A percentile compares a stretch with the other conserved stretches of the same genome.
These are phyloP conservation scores for Elsinoe batatas DNA, from an alignment of 2,329 filamentous ascomycete species.

Conservation along the genomic window DNA sequence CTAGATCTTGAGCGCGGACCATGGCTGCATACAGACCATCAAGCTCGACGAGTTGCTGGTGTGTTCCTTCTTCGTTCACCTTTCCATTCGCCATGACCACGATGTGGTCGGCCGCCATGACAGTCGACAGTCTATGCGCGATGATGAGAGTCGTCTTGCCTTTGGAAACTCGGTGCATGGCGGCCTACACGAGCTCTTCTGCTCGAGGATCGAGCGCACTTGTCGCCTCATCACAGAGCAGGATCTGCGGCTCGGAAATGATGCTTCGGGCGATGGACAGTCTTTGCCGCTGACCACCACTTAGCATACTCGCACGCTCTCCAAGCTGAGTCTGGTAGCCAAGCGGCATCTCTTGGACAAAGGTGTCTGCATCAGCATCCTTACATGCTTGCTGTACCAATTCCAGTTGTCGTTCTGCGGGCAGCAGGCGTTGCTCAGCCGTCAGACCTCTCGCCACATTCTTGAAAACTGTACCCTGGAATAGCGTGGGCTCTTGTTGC, in stretches of 20 bases:
- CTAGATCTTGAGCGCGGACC: slow-evolving; percentile 41
- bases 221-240: slow-evolving; percentile 31
- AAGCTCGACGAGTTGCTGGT: slow-evolving; percentile 29
- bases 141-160: slow-evolving; percentile 31
- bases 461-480: slow-evolving; percentile 27
- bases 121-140: slow-evolving; percentile 37
- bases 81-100: slow-evolving; percentile 35
- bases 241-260: slow-evolving; percentile 27
- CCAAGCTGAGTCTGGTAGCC: slow-evolving; percentile 28
- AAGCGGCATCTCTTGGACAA: slow-evolving; percentile 28
- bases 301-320: slow-evolving; percentile 25
- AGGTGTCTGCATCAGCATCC: slow-evolving; percentile 28
- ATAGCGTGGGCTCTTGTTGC: slow-evolving; percentile 29
- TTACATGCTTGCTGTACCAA: slow-evolving; percentile 28
- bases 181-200: slow-evolving; percentile 27
- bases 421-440: slow-evolving; percentile 20
- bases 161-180: slow-evolving; percentile 25
- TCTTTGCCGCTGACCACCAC: slow-evolving; percentile 28
- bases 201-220: slow-evolving; percentile 28
- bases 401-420: slow-evolving; percentile 23
- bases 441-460: slow-evolving; percentile 30
- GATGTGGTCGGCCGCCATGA: slow-evolving; percentile 37
- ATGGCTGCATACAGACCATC: slow-evolving; percentile 33
- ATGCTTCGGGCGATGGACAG: slow-evolving; percentile 30
- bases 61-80: slow-evolving; percentile 37